These are phyloP conservation scores for Apiospora marii DNA, from an alignment of 2,329 filamentous ascomycete genomes.

Conservation along the genomic window DNA sequence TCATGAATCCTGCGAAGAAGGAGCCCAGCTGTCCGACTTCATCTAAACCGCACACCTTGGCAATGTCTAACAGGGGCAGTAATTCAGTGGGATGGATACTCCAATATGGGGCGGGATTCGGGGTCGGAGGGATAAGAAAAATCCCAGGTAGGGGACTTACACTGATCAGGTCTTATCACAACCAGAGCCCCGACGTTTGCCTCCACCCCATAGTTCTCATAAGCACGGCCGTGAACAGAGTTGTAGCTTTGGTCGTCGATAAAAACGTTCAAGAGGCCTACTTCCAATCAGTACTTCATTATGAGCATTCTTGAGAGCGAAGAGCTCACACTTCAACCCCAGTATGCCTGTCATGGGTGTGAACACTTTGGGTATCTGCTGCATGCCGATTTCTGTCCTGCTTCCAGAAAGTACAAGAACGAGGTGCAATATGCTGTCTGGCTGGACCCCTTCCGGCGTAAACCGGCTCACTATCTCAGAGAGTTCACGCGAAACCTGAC, in stretches of 20 bases:
- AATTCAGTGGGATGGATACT: background rate
- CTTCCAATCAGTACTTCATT: background rate
- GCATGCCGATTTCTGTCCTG: constrained; percentile 56
- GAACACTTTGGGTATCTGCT: constrained; percentile 63
- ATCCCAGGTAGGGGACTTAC: constrained; percentile 46
- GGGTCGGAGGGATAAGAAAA: background rate
- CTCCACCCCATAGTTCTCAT: constrained; percentile 62
- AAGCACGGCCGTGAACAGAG: constrained; percentile 63
- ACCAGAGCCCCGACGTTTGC: constrained; percentile 54
- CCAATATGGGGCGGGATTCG: background rate
- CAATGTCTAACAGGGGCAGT: constrained; percentile 35
- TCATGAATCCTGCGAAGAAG: constrained; percentile 11
- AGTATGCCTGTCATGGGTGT: constrained; percentile 63
- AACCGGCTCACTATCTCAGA: constrained; percentile 44
- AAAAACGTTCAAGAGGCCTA: constrained; percentile 66
- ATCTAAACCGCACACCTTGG: constrained; percentile 34
- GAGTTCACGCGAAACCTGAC: constrained; percentile 34
- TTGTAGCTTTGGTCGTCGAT: constrained; percentile 63
- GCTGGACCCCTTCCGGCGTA: constrained; percentile 51
- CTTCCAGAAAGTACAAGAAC: constrained; percentile 61
- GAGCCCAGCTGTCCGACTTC: constrained; percentile 25
- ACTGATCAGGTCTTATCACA: constrained; percentile 68
- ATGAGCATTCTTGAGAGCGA: background rate
- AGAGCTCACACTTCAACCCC: constrained; percentile 57
- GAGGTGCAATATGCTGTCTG: constrained; percentile 64